Conservation (phyloP, 176 grass and related monocot species). For the Ensete ventricosum region DNA sequence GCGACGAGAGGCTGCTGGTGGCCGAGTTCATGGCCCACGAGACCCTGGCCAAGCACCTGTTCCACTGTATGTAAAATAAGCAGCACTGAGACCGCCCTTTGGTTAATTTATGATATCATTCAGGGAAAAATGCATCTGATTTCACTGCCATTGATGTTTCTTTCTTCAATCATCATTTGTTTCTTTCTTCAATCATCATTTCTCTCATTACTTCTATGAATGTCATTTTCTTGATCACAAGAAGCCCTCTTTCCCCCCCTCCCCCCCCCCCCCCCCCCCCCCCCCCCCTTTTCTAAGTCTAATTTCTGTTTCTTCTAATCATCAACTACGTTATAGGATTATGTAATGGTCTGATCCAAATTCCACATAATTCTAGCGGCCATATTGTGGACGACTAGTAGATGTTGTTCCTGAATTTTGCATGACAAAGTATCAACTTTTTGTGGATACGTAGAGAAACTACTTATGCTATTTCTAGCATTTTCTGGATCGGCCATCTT, state of each 20-base stretch:
- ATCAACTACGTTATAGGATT: not conserved
- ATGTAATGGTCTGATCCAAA: too few relatives aligned
- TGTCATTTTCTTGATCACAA: not conserved
- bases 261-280: not conserved
- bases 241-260: not conserved
- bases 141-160: not conserved
- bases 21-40: constrained; percentile 74
- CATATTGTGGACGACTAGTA: too few relatives aligned
- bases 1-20: constrained; percentile 58
- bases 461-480: too few relatives aligned
- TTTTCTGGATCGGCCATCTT: too few relatives aligned
- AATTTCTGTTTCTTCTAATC: not conserved
- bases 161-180: not conserved
- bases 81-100: not conserved
- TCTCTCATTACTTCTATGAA: constrained; percentile 6
- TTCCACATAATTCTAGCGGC: too few relatives aligned
- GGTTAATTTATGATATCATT: not conserved
- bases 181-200: not conserved
- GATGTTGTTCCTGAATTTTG: too few relatives aligned
- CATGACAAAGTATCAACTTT: too few relatives aligned
- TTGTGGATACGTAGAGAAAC: too few relatives aligned
- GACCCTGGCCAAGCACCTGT: constrained; percentile 85
- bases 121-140: too few relatives aligned
- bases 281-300: not conserved
- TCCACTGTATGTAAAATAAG: constrained; percentile 60